Evolutionary conservation across 352 stramenopile genomes (phyloP).

Genomic region (Pythium angustatum): DNA sequence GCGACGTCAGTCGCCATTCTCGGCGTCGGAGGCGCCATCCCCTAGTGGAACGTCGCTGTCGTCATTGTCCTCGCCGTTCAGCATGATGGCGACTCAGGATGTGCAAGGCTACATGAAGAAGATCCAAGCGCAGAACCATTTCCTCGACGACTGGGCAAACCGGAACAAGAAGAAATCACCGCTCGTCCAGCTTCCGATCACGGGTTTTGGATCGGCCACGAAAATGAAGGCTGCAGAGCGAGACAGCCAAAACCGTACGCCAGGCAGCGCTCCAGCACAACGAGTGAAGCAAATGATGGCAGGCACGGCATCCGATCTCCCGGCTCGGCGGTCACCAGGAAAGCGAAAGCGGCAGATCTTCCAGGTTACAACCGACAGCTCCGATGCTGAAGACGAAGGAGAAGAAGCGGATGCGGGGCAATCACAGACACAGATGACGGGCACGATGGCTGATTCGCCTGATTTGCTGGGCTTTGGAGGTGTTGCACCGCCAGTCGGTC

Average conservation of each 20-base stretch:
- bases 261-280: constrained; percentile 24
- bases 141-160: constrained; percentile 26
- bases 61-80: constrained; percentile 28
- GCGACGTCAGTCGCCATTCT: constrained; percentile 19
- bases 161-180: constrained; percentile 16
- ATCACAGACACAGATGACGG: constrained; percentile 18
- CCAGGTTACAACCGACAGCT: background rate
- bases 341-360: constrained; percentile 32
- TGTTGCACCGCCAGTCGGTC: constrained; percentile 14
- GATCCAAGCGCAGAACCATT: constrained; percentile 27
- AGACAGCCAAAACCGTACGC: background rate
- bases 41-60: constrained; percentile 17
- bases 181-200: constrained; percentile 6
- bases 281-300: constrained; percentile 19
- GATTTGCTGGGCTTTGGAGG: constrained; percentile 25
- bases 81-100: constrained; percentile 30
- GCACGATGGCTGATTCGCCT: constrained; percentile 16
- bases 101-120: constrained; percentile 28
- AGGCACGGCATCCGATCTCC: background rate
- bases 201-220: constrained; percentile 1
- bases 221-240: background rate
- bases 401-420: constrained; percentile 6
- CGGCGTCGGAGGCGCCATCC: constrained; percentile 1
- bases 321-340: constrained; percentile 2
- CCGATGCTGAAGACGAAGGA: constrained; percentile 19